A percentile compares a stretch with the other conserved stretches of the same genome.
Evolutionary conservation across 192 early-diverging fungal genomes (phyloP).

Genomic region (Backusella psychrophila): DNA sequence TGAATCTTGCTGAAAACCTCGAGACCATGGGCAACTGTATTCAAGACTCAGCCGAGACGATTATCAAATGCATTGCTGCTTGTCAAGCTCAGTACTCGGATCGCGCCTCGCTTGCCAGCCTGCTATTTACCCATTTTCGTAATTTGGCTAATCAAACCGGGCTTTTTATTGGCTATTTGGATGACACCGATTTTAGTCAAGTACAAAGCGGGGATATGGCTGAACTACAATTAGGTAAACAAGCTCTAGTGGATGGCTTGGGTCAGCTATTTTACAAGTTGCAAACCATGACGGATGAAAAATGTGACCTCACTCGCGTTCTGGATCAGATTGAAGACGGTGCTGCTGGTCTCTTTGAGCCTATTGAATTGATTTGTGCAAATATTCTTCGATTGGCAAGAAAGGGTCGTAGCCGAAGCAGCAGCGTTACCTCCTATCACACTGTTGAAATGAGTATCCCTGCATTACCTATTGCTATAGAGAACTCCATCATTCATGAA

Average conservation of each 20-base stretch:
- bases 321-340: not conserved
- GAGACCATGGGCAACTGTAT: constrained; percentile 22
- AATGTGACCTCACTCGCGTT: not conserved
- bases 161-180: constrained; percentile 32
- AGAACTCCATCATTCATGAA: not conserved
- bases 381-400: constrained; percentile 8
- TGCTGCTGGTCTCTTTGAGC: not conserved
- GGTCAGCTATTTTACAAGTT: constrained; percentile 18
- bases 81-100: not conserved
- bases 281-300: constrained; percentile 8
- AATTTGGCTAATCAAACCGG: constrained; percentile 28
- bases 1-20: constrained; percentile 20
- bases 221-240: not conserved
- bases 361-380: constrained; percentile 18
- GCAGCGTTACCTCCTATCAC: not conserved
- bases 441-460: not conserved
- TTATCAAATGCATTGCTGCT: not conserved
- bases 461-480: not conserved
- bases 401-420: not conserved
- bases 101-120: constrained; percentile 4
- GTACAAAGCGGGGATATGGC: not conserved
- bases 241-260: constrained; percentile 3
- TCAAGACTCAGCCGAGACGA: constrained; percentile 26
- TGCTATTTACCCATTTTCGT: constrained; percentile 34
- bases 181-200: constrained; percentile 18